Base-by-base conservation (phyloP, 208 protist genomes). In the Trypanosoma melophagium region DNA sequence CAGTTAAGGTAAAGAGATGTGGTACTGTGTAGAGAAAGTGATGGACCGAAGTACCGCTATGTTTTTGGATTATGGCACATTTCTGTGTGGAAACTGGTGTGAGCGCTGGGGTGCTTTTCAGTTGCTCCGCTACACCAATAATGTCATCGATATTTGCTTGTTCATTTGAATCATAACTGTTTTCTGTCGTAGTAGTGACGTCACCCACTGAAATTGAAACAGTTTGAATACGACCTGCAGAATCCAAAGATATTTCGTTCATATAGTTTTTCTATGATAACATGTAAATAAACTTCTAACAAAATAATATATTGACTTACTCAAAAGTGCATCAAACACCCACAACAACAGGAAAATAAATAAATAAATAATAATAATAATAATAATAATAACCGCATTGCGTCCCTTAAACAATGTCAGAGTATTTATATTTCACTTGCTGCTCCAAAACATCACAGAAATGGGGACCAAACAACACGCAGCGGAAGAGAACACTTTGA, bases 1-100 rank as follows among this genome's bases (percentile, higher is more conserved):
- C 64, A 1, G 68, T 83, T 17, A 94, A 71, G 0, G 87, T 89
- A 65, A 89, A 94, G 3, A 94, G 76, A 59, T 85, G 82, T 10
- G 84, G 84, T 7, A 94, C 87, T 0, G 83, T 90, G 47, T 89
- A 84, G 21, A 94, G 71, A 52, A 91, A 89, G 53, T 61, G 80
- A 53, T 83, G 87, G 50, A 94, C 71, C 0, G 80, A 66, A 4
- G 72, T 40, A 51, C 16, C 24, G 60, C 65, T 13, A 69, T 44
- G 56, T 58, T 61, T 35, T 31, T 53, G 14, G 21, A 14, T 35
- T 60, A 65, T 19, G 55, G 50, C 16, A 62, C 54, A 35, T 71
- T 52, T 21, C 38, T 68, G 17, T 58, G 55, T 16, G 68, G 31
- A 24, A 60, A 40, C n/a, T 60, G 70, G 21, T 59, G 28, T 35